Base-by-base conservation (phyloP, 306 rosid genomes). In the Malus fusca region DNA sequence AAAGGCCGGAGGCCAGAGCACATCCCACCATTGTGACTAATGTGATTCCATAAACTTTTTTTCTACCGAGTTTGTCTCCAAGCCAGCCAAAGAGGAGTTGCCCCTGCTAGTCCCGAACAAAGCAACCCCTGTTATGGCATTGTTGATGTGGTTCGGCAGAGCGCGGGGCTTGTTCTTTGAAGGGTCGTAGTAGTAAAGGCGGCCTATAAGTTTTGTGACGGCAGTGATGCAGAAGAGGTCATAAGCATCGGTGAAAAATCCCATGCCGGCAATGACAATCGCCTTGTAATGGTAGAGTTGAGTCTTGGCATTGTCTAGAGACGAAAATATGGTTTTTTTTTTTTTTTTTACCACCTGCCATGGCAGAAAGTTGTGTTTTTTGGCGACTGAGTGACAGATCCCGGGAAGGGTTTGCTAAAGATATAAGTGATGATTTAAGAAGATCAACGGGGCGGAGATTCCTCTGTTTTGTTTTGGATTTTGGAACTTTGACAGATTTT, bases 61-160 rank as follows among this genome's bases (percentile, higher is more conserved):
- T 88, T 19, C 89, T 55, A 6, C 91, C 91, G 40, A 88, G 89
- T 44, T 83, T 88, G 31, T 88, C 89, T 1, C 91, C 91, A 6
- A 85, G 85, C 86, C 86, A 88, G 91, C 91, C 89, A 88, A 88
- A 88, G 89, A 85, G 83, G 89, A 88, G 86, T 21, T 88, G 86
- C 30, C 89, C 89, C 89, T 3, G 82, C 78, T 1, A 86, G 87
- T 86, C 1, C 90, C 92, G 6, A 88, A 86, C 67, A 88, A 73
- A 8, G 90, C 92, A 17, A 82, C 85, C 1, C 88, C 89, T 0
- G 85, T 84, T 69, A 88, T 84, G 68, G 92, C 88, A 30, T 80
- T 88, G 85, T 76, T 86, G 28, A 86, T 82, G 2, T 78, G 31
- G 0, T 2, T 46, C 40, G 92, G 92, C 70, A 86, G 88, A 68